phyloP scores from a whole-genome alignment of 768 basidiomycete genomes.

The Leccinum truebloodii region DNA sequence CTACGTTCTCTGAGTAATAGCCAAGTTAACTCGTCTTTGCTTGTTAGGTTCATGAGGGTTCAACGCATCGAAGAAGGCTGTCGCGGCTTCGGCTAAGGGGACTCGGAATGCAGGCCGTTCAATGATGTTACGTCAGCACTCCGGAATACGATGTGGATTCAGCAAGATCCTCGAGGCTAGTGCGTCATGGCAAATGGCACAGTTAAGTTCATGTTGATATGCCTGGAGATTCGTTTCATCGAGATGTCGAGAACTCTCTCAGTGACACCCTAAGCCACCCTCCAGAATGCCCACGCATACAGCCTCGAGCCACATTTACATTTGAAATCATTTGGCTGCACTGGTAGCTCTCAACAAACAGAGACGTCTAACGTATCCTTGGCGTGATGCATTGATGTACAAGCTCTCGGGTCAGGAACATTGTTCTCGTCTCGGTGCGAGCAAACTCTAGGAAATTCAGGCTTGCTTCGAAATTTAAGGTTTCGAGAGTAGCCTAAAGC shows the following conservation, averaged over 20 bases:
- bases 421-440: neutral
- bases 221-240: neutral
- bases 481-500: neutral
- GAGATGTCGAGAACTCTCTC: neutral
- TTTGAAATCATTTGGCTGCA: neutral
- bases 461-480: neutral
- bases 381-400: neutral
- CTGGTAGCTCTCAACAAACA: too few species aligned
- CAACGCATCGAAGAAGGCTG: constrained; percentile 9
- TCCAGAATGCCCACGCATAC: neutral
- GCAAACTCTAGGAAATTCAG: neutral
- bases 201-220: neutral
- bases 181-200: neutral
- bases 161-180: neutral
- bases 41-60: constrained; percentile 24
- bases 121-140: constrained; percentile 24
- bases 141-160: neutral
- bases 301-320: neutral
- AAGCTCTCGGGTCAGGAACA: neutral
- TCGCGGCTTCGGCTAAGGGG: neutral
- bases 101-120: neutral
- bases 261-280: neutral
- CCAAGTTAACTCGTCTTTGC: constrained; percentile 43
- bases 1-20: constrained; percentile 45
- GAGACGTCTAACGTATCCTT: neutral